phyloP scores from a whole-genome alignment of 805 yeast genomes.

The Candida ascalaphidarum region DNA sequence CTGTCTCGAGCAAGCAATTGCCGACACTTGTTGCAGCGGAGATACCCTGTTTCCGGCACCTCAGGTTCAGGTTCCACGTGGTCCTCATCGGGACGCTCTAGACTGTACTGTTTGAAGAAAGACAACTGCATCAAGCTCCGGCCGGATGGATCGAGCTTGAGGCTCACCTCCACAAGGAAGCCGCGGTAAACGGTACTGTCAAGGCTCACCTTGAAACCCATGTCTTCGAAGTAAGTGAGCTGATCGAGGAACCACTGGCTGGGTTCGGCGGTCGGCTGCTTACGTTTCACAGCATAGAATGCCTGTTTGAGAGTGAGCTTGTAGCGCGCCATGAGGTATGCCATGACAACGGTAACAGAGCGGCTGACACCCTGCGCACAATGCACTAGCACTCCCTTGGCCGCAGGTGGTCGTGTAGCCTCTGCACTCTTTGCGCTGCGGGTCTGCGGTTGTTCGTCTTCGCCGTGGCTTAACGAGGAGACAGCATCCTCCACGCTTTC shows the following conservation, averaged over 20 bases:
- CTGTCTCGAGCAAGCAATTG: constrained; percentile 54
- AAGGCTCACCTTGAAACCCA: constrained; percentile 18
- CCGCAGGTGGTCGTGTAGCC: too few relatives aligned
- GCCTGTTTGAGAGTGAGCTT: constrained; percentile 54
- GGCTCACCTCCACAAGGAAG: constrained; percentile 15
- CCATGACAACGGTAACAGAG: constrained; percentile 37
- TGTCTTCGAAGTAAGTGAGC: constrained; percentile 47
- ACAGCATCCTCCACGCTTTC: too few relatives aligned
- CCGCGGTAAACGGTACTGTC: constrained; percentile 15
- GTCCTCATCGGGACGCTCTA: constrained; percentile 5
- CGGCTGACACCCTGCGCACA: constrained; percentile 47
- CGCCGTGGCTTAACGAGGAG: too few relatives aligned
- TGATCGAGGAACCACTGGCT: constrained; percentile 72
- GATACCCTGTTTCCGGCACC: constrained; percentile 5
- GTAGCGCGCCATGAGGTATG: constrained; percentile 45
- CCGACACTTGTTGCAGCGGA: constrained; percentile 83
- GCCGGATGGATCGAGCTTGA: constrained; percentile 10
- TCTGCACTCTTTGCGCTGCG: constrained; percentile 26
- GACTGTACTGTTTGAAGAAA: constrained; percentile 4
- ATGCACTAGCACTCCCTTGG: constrained; percentile 41
- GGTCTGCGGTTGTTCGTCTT: background rate
- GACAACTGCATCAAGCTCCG: constrained; percentile 3
- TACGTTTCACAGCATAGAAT: constrained; percentile 65
- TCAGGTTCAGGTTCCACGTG: constrained; percentile 1
- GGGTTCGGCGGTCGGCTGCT: constrained; percentile 54